Evolutionary conservation across 768 basidiomycete genomes (phyloP).

Genomic region (Hygrophoropsis aurantiaca): DNA sequence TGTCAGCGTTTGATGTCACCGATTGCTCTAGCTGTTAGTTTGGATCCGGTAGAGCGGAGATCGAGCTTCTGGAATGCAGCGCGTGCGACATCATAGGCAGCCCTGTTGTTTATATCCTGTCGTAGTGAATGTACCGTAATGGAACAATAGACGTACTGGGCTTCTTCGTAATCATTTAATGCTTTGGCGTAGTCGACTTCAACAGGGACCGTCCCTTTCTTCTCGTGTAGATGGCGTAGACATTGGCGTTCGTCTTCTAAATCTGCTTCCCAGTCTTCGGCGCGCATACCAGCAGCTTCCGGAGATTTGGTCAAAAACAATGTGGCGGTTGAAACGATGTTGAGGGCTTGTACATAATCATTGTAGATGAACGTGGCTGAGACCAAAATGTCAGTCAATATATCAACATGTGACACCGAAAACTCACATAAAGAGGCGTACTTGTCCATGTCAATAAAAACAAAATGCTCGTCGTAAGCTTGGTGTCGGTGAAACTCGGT

Average conservation of each 20-base stretch:
- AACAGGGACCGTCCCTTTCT: background rate
- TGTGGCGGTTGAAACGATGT: background rate
- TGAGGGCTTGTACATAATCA: background rate
- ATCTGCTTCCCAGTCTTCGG: background rate
- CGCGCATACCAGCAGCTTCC: too few relatives aligned
- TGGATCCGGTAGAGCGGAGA: too few relatives aligned
- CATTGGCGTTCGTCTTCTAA: background rate
- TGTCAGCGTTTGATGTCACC: too few relatives aligned
- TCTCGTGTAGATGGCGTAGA: background rate
- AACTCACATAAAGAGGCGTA: background rate
- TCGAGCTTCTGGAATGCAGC: too few relatives aligned
- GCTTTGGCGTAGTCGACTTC: background rate
- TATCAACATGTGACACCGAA: background rate
- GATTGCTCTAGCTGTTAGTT: too few relatives aligned
- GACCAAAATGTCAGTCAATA: background rate
- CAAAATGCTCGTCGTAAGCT: background rate
- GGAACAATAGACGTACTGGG: background rate
- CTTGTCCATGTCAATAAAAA: too few relatives aligned
- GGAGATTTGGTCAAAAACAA: background rate
- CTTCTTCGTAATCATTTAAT: background rate
- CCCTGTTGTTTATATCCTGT: too few relatives aligned
- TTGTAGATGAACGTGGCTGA: background rate
- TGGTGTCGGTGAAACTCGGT: background rate
- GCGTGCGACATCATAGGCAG: too few relatives aligned
- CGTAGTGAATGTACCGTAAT: too few relatives aligned